Base-by-base conservation (phyloP, 805 yeast genomes). In the Ascoidea rubescens region DNA sequence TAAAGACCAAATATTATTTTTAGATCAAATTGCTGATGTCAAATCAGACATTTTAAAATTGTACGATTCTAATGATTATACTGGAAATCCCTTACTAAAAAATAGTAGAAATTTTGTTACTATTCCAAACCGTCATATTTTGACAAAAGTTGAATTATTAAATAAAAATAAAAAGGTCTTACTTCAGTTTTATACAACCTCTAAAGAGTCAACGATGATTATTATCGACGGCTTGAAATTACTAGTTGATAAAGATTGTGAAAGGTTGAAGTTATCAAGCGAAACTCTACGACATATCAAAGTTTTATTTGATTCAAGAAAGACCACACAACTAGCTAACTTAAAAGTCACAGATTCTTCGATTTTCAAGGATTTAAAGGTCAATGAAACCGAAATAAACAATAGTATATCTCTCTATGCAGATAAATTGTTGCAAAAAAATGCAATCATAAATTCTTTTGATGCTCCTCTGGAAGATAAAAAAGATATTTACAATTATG, bases 181-280 rank as follows among this genome's bases (percentile, higher is more conserved):
- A 10, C 70, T 86, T 52, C 64, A 72, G n/a, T 82, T 86, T 59
- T 86, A 74, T 61, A 77, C 86, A 12, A 90, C 84, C 54, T 81
- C 87, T 1, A 75, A 76, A 56, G 87, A 82, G 49, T 74, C 78
- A 49, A 78, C 83, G 47, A 78, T 76, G 51, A 77, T 81, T 5
- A 87, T 95, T 95, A 67, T 83, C 42, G 95, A 87, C 65, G 96
- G 95, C 0, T 64, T 87, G 52, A 79, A 78, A 59, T 67, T 79
- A 61, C 60, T 79, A 44, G 67, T 72, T 21, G 69, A 71, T 51
- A 70, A 59, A 50, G 54, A 53, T 51, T 37, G 43, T 37, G 66
- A 60, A 37, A 37, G 14, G 43, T 37, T 37, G 2, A 37, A 8
- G 14, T 55, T 74, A 16, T 74, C 80, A 1, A 62, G 60, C 0